Evolutionary conservation across 495 filamentous ascomycete species (phyloP).

Genomic region (Penicillium pancosmium): DNA sequence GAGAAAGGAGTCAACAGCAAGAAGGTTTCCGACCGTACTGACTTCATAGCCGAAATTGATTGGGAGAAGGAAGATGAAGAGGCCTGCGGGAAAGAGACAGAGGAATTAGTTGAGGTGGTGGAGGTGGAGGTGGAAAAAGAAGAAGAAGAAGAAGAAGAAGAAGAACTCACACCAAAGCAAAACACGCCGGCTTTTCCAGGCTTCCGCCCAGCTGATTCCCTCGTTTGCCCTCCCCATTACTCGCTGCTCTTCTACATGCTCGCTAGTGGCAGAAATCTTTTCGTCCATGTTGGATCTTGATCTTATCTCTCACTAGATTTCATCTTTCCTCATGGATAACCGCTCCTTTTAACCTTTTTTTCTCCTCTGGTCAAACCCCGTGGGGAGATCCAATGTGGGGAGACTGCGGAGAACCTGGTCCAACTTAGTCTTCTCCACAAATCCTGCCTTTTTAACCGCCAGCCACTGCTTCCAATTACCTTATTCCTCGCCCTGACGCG

Average conservation of each 20-base stretch:
- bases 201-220: background rate
- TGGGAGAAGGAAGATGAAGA: background rate
- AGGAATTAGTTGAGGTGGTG: background rate
- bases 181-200: background rate
- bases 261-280: background rate
- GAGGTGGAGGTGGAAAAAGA: background rate
- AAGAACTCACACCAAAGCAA: background rate
- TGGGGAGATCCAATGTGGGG: too few relatives aligned
- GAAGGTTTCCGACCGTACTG: background rate
- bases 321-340: background rate
- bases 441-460: too few relatives aligned
- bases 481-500: too few relatives aligned
- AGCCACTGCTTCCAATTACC: too few relatives aligned
- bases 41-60: conserved; percentile 3
- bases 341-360: background rate
- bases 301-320: background rate
- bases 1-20: background rate
- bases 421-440: too few relatives aligned
- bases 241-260: background rate
- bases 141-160: too few relatives aligned
- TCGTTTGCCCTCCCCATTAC: background rate
- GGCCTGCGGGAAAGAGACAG: background rate
- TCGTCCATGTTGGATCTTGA: background rate
- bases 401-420: too few relatives aligned
- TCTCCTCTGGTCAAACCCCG: too few relatives aligned